Conservation (phyloP, 2,329 filamentous ascomycete species). For the Annulohypoxylon truncatum region DNA sequence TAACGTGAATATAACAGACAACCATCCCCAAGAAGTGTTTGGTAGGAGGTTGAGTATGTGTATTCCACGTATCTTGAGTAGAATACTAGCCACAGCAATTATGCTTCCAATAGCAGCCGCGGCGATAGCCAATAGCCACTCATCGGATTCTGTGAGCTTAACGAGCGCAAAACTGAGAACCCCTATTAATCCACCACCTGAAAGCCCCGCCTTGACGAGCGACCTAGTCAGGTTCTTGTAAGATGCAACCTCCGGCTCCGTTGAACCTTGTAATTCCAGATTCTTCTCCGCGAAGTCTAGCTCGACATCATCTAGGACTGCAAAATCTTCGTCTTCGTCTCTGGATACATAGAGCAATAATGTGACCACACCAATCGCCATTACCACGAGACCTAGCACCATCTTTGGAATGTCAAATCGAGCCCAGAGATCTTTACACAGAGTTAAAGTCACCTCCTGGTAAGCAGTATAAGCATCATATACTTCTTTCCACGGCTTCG, state of each 20-base stretch:
- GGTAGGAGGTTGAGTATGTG: slow-evolving; percentile 69
- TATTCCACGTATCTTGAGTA: slow-evolving; percentile 57
- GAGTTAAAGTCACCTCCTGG: slow-evolving; percentile 79
- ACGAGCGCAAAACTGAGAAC: slow-evolving; percentile 49
- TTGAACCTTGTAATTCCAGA: slow-evolving; percentile 61
- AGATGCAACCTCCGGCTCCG: slow-evolving; percentile 46
- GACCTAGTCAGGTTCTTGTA: slow-evolving; percentile 55
- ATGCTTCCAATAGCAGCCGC: slow-evolving; percentile 60
- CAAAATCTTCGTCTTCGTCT: slow-evolving; percentile 65
- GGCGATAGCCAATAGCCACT: slow-evolving; percentile 57
- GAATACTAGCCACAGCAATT: slow-evolving; percentile 54
- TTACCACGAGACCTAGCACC: slow-evolving; percentile 79
- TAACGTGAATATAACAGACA: slow-evolving; percentile 83
- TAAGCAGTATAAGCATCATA: slow-evolving; percentile 76
- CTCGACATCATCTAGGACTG: slow-evolving; percentile 66
- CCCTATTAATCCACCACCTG: slow-evolving; percentile 52
- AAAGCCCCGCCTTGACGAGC: slow-evolving; percentile 53
- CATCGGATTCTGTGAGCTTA: slow-evolving; percentile 52
- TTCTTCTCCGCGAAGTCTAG: slow-evolving; percentile 70
- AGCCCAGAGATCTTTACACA: slow-evolving; percentile 90
- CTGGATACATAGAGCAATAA: slow-evolving; percentile 78
- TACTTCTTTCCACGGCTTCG: slow-evolving; percentile 54
- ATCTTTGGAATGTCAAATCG: slow-evolving; percentile 91
- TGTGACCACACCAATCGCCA: slow-evolving; percentile 74
- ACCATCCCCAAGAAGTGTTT: slow-evolving; percentile 87